phyloP scores from a whole-genome alignment of 2,329 filamentous ascomycete species.

The Westerdykella sp. region DNA sequence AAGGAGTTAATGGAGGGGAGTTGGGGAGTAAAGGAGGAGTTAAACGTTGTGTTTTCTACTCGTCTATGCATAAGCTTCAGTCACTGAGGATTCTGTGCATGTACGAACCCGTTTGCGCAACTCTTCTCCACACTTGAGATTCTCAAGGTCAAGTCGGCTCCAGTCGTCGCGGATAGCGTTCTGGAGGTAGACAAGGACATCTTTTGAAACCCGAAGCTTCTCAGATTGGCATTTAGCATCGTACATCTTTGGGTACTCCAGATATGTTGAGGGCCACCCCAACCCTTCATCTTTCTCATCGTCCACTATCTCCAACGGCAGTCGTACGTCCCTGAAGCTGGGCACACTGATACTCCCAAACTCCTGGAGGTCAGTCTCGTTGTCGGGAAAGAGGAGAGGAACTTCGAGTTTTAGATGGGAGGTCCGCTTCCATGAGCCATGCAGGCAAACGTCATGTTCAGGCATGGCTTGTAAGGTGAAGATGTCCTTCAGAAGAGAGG shows the following conservation, averaged over 20 bases:
- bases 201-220: slow-evolving; percentile 35
- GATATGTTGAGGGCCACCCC: slow-evolving; percentile 35
- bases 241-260: slow-evolving; percentile 20
- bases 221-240: slow-evolving; percentile 24
- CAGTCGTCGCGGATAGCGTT: slow-evolving; percentile 22
- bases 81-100: too few relatives aligned
- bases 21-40: slow-evolving; percentile 46
- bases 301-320: slow-evolving; percentile 32
- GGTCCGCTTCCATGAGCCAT: slow-evolving; percentile 13
- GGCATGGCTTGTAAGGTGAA: slow-evolving; percentile 5
- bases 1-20: slow-evolving; percentile 37
- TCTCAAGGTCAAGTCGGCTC: slow-evolving; percentile 16
- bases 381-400: slow-evolving; percentile 43
- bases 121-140: slow-evolving; percentile 5
- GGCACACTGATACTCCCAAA: slow-evolving; percentile 28
- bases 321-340: slow-evolving; percentile 23
- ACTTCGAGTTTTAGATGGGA: slow-evolving; percentile 39
- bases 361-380: slow-evolving; percentile 40
- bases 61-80: too few relatives aligned
- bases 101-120: too few relatives aligned
- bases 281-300: slow-evolving; percentile 41
- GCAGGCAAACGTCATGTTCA: neutral
- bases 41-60: slow-evolving; percentile 20
- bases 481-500: slow-evolving; percentile 21
- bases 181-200: slow-evolving; percentile 34